These are phyloP conservation scores for Baorangia bicolor DNA, from an alignment of 768 basidiomycete genomes.

Conservation along the genomic window DNA sequence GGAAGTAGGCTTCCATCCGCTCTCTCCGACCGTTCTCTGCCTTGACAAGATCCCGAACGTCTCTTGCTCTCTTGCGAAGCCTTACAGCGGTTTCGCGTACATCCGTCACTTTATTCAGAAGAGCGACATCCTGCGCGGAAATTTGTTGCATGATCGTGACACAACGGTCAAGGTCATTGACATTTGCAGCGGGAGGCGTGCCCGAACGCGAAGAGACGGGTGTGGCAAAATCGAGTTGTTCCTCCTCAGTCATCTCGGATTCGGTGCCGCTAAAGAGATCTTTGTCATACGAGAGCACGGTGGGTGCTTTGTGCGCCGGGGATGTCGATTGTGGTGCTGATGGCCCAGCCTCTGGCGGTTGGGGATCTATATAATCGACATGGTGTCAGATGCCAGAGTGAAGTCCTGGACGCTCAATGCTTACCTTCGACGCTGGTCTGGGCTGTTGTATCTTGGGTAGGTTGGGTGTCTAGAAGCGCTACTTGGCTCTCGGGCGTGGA, in stretches of 20 bases:
- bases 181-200: constrained; percentile 19
- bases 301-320: not conserved
- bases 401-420: not conserved
- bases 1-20: constrained; percentile 28
- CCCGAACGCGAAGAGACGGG: constrained; percentile 24
- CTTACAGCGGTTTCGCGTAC: constrained; percentile 18
- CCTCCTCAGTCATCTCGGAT: constrained; percentile 24
- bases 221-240: constrained; percentile 18
- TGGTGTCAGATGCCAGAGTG: not conserved
- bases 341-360: not conserved
- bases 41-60: constrained; percentile 23
- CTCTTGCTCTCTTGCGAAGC: constrained; percentile 20
- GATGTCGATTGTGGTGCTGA: not conserved
- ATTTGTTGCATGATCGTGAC: constrained; percentile 30
- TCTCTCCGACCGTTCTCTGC: constrained; percentile 25
- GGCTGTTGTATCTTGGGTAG: not conserved
- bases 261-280: constrained; percentile 20
- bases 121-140: constrained; percentile 13
- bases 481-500: not conserved
- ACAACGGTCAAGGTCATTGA: constrained; percentile 19
- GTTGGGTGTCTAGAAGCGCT: not conserved
- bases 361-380: not conserved
- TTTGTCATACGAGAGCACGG: not conserved
- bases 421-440: not conserved
- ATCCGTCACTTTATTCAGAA: constrained; percentile 8